These are phyloP conservation scores for Microcyclosporella mali DNA, from an alignment of 2,329 filamentous ascomycete species.

Conservation along the genomic window DNA sequence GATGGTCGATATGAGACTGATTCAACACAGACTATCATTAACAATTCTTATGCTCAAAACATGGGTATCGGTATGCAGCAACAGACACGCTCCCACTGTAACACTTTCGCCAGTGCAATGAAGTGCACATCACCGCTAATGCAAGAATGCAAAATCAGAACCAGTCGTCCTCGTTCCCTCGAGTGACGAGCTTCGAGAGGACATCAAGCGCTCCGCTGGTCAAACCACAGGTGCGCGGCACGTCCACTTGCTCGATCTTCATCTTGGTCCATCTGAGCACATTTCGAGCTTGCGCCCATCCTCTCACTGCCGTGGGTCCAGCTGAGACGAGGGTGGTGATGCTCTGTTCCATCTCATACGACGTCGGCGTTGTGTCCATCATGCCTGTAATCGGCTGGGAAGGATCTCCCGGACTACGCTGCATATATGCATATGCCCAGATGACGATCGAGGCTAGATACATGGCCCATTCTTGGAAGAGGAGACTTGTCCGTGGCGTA, in stretches of 20 bases:
- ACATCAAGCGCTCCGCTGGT: slow-evolving; percentile 24
- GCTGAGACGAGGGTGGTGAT: not conserved
- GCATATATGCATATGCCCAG: slow-evolving; percentile 24
- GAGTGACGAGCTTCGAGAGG: slow-evolving; percentile 20
- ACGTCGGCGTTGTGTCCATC: slow-evolving; percentile 5
- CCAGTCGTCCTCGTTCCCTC: slow-evolving; percentile 25
- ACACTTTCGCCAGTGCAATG: not conserved
- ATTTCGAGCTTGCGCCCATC: slow-evolving; percentile 14
- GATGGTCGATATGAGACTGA: too few relatives aligned
- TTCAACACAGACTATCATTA: too few relatives aligned
- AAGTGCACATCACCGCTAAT: not conserved
- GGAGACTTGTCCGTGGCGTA: slow-evolving; percentile 14
- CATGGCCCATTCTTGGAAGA: slow-evolving; percentile 27
- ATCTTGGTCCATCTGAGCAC: slow-evolving; percentile 23
- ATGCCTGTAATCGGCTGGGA: not conserved
- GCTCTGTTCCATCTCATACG: not conserved
- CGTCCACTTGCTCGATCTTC: slow-evolving; percentile 19
- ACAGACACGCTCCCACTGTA: too few relatives aligned
- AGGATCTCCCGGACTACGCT: not conserved
- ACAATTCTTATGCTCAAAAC: too few relatives aligned
- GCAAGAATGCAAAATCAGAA: slow-evolving; percentile 12
- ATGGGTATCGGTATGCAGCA: too few relatives aligned
- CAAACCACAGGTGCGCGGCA: slow-evolving; percentile 22
- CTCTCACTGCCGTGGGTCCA: slow-evolving; percentile 1
- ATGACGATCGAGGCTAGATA: slow-evolving; percentile 26